Evolutionary conservation across 306 rosid species (phyloP).

Genomic region (Bauhinia variegata): DNA sequence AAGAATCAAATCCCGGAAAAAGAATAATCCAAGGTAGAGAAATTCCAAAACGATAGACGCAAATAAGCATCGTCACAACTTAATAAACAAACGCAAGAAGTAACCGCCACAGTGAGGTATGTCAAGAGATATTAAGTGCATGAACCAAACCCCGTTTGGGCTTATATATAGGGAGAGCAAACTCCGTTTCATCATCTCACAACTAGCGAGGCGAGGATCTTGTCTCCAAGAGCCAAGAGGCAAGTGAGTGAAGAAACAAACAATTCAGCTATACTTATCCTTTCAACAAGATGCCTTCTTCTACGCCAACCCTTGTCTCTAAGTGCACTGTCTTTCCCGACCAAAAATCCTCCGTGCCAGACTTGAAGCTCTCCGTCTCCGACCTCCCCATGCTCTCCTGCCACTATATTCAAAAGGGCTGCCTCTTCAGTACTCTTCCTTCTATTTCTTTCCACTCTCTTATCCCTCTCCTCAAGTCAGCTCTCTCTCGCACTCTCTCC

Average conservation of each 20-base stretch:
- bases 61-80: neutral
- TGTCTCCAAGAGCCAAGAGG: too few species aligned
- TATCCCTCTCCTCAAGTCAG: constrained; percentile 45
- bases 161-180: too few species aligned
- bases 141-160: constrained; percentile 32
- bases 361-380: constrained; percentile 83
- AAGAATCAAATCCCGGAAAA: too few species aligned
- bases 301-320: constrained; percentile 46
- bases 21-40: too few species aligned
- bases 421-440: constrained; percentile 74
- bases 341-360: constrained; percentile 48
- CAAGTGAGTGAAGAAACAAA: too few species aligned
- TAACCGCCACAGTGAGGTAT: neutral
- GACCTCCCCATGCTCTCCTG: constrained; percentile 94
- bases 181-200: too few species aligned
- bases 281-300: constrained; percentile 40
- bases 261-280: constrained; percentile 22
- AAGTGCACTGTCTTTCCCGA: constrained; percentile 66
- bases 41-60: too few species aligned
- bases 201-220: too few species aligned
- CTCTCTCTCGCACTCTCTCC: constrained; percentile 70
- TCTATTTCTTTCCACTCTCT: constrained; percentile 41
- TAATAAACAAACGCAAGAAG: neutral
- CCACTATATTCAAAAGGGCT: constrained; percentile 91
- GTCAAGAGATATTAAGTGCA: too few species aligned